Evolutionary conservation across 306 rosid species (phyloP).

Genomic region (Corylus avellana): DNA sequence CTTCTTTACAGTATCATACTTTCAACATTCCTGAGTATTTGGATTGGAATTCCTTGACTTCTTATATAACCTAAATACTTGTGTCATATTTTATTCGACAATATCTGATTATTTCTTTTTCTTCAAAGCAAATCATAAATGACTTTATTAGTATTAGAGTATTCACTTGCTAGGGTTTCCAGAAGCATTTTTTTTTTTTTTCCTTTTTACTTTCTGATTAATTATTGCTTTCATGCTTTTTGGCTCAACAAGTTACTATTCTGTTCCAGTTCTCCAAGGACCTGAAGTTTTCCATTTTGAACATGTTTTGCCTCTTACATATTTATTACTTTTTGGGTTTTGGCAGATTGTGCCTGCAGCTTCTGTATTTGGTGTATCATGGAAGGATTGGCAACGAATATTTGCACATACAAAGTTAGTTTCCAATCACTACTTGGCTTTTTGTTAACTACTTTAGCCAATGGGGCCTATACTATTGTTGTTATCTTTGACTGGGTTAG

Average conservation of each 20-base stretch:
- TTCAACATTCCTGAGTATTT: constrained; percentile 3
- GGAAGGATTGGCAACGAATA: constrained; percentile 81
- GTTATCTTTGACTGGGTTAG: background rate
- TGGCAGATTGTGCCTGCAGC: constrained; percentile 80
- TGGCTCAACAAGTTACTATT: background rate
- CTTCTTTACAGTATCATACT: background rate
- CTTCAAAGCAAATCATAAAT: background rate
- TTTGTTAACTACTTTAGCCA: constrained; percentile 17
- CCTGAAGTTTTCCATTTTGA: background rate
- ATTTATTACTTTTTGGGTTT: constrained; percentile 4
- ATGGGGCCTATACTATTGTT: background rate
- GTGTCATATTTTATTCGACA: background rate
- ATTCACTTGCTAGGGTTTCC: background rate
- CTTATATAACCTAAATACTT: background rate
- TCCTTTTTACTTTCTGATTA: background rate
- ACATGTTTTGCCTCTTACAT: background rate
- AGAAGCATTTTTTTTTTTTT: background rate
- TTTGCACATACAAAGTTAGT: constrained; percentile 71
- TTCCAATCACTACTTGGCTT: constrained; percentile 8
- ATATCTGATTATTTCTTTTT: background rate
- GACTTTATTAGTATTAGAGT: background rate
- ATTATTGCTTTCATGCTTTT: background rate
- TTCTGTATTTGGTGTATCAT: constrained; percentile 74
- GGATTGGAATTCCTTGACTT: background rate
- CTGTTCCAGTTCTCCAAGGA: background rate